Base-by-base conservation (phyloP, 192 early-diverging fungal species). In the Coemansia sp. region DNA sequence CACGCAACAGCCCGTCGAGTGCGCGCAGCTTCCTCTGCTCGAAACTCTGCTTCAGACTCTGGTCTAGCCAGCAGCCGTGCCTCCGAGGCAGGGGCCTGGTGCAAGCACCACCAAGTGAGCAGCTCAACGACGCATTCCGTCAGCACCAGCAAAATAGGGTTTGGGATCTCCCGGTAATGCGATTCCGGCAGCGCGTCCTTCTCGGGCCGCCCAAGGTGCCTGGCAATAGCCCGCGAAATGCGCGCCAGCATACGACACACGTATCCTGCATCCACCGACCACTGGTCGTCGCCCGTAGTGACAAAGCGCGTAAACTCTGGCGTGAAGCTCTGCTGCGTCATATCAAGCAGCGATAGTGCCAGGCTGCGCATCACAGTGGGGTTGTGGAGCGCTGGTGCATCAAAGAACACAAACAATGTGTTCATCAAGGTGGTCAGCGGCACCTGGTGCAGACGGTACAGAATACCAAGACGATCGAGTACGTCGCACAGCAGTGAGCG, bases 351-450 rank as follows among this genome's bases (percentile, higher is more conserved):
- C 50, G 50, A 53, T 26, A 87, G 57, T 23, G 63, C 73, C 43
- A 90, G 77, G 59, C 80, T 80, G 63, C 85, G 84, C 55, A 80
- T 56, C 14, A 87, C 85, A 0, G 70, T 51, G 8, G 85, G 79
- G 43, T 90, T 83, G 58, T 84, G 79, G n/a, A 91, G 50, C 8
- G 83, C 82, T 2, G 85, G 83, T 2, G 90, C 86, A 28, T 86
- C 80, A 60, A 87, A 87, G 68, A 90, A 90, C 56, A 91, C 86
- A 38, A 85, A 79, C 40, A 93, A 61, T 4, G 87, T 79, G 69
- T 87, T 86, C 62, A 87, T 85, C 35, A 93, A 76, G 65, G 86
- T 88, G 2, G 85, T 86, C 38, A 93, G 77, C 13, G 88, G 88
- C 24, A 85, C 86, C 33, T 85, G 88, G 67, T 93, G 86, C 63